Conservation (phyloP, 495 filamentous ascomycete species). For the Cairneyella variabilis region DNA sequence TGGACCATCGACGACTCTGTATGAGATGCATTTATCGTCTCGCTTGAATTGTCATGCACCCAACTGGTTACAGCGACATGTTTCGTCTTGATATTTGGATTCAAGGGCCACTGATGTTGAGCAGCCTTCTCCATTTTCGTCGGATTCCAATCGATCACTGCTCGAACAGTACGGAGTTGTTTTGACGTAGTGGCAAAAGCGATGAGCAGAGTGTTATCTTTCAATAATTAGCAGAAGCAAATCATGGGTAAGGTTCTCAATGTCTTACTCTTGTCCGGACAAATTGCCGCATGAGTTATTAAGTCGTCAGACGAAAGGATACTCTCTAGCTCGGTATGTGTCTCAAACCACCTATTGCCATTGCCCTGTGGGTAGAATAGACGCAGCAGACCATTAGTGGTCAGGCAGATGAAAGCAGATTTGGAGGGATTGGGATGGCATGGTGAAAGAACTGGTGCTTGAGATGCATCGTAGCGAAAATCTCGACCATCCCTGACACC, state of each 20-base stretch:
- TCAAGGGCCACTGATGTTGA: constrained; percentile 31
- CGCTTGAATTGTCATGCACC: constrained; percentile 32
- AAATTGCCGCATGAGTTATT: constrained; percentile 77
- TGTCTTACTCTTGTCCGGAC: constrained; percentile 61
- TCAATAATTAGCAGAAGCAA: no score
- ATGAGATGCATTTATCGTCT: constrained; percentile 34
- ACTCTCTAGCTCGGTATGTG: constrained; percentile 64
- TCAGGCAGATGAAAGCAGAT: constrained; percentile 66
- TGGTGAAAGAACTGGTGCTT: constrained; percentile 58
- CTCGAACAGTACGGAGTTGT: constrained; percentile 61
- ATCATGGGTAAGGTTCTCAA: no score
- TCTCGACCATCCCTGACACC: constrained; percentile 39
- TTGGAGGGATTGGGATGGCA: constrained; percentile 62
- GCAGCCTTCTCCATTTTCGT: constrained; percentile 38
- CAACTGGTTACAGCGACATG: constrained; percentile 49
- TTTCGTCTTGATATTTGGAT: constrained; percentile 40
- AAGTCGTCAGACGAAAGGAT: constrained; percentile 63
- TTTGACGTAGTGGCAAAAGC: constrained; percentile 62
- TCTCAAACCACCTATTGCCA: constrained; percentile 62
- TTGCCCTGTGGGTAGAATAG: constrained; percentile 67
- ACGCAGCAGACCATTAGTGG: constrained; percentile 62
- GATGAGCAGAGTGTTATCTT: constrained; percentile 54
- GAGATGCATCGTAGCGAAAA: constrained; percentile 40
- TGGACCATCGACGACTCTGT: constrained; percentile 52
- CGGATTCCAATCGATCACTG: constrained; percentile 49